phyloP scores from a whole-genome alignment of 441 rosid genomes.

The Corymbia calophylla region DNA sequence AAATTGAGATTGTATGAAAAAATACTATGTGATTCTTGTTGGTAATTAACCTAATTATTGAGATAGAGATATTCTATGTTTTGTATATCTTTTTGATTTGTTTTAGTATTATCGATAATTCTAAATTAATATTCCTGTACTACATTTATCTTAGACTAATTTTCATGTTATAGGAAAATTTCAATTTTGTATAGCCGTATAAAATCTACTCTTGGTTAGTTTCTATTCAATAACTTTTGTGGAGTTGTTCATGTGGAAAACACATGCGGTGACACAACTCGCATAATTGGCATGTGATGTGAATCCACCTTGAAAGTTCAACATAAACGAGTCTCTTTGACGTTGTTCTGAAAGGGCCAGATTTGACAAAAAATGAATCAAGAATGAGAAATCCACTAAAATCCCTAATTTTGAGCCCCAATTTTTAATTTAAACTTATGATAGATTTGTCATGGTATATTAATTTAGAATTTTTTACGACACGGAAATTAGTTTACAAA shows the following conservation, averaged over 20 bases:
- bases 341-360: rapidly evolving
- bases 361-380: background rate
- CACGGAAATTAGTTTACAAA: rapidly evolving
- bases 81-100: background rate
- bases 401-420: background rate
- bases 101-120: background rate
- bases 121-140: background rate
- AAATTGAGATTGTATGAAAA: background rate
- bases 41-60: background rate
- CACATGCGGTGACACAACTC: background rate
- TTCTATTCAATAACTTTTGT: background rate
- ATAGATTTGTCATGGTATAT: rapidly evolving
- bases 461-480: background rate
- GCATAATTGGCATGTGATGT: rapidly evolving
- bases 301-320: rapidly evolving
- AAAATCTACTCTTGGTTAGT: rapidly evolving
- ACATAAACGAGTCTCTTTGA: rapidly evolving
- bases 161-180: background rate
- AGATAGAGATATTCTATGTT: background rate
- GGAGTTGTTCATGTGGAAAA: background rate
- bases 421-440: background rate
- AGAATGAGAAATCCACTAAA: background rate
- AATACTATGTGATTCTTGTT: background rate
- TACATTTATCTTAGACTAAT: background rate
- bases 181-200: rapidly evolving